phyloP scores from a whole-genome alignment of 1,284 basidiomycete species.

The Ceraceosorus guamensis region DNA sequence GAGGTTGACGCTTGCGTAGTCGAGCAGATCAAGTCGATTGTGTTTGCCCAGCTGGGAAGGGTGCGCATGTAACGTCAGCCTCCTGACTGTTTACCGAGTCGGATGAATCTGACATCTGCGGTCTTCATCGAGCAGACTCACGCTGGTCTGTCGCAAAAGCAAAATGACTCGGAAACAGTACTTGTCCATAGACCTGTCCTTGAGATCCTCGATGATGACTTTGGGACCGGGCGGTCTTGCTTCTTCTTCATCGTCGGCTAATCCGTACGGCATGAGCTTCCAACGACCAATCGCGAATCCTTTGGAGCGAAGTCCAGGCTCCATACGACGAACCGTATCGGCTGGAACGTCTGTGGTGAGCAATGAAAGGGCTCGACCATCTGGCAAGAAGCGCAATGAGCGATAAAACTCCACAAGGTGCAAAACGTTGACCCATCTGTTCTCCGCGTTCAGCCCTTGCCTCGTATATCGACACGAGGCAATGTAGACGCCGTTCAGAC shows the following conservation, averaged over 20 bases:
- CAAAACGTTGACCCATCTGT: slow-evolving; percentile 42
- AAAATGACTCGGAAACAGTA: slow-evolving; percentile 83
- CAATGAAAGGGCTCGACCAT: slow-evolving; percentile 76
- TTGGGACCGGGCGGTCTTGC: slow-evolving; percentile 23
- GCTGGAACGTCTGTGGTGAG: slow-evolving; percentile 74
- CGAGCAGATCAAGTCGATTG: slow-evolving; percentile 73
- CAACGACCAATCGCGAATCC: slow-evolving; percentile 60
- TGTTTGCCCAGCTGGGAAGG: slow-evolving; percentile 52
- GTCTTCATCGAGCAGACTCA: neutral
- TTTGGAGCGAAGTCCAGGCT: slow-evolving; percentile 62
- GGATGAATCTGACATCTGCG: too few species aligned
- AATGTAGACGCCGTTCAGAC: slow-evolving; percentile 44
- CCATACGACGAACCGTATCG: slow-evolving; percentile 68
- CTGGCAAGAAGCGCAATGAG: slow-evolving; percentile 74
- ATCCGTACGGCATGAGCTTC: slow-evolving; percentile 26
- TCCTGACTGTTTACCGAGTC: too few species aligned
- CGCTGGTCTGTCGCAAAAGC: slow-evolving; percentile 64
- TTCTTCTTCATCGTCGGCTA: slow-evolving; percentile 25
- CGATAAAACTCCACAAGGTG: slow-evolving; percentile 60
- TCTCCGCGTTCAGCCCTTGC: slow-evolving; percentile 35
- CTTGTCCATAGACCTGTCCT: slow-evolving; percentile 50
- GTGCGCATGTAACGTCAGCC: too few species aligned
- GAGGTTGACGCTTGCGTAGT: slow-evolving; percentile 60
- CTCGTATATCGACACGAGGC: slow-evolving; percentile 43
- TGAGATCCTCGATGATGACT: slow-evolving; percentile 35